Evolutionary conservation across 2,329 filamentous ascomycete genomes (phyloP).

Genomic region (Xylariaceae sp.): DNA sequence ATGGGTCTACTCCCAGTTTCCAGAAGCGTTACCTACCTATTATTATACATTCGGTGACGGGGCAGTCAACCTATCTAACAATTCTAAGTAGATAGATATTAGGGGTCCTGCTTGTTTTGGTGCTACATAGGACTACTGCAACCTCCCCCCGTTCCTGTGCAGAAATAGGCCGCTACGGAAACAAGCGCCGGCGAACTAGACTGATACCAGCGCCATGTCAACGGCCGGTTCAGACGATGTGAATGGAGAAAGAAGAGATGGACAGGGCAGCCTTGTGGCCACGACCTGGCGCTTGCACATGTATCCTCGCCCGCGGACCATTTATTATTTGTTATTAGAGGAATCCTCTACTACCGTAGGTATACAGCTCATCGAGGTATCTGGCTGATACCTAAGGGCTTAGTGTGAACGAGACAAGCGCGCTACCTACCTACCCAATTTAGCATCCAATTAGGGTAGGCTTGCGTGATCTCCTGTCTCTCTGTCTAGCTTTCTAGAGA

Average conservation of each 20-base stretch:
- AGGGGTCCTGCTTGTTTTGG: slow-evolving; percentile 17
- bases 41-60: background rate
- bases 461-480: no score
- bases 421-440: no score
- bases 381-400: no score
- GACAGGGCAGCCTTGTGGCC: slow-evolving; percentile 18
- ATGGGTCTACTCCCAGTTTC: slow-evolving; percentile 1
- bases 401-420: no score
- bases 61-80: background rate
- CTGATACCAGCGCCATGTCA: background rate
- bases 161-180: background rate
- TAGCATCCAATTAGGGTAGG: no score
- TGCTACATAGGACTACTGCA: slow-evolving; percentile 15
- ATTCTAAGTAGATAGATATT: background rate
- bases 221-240: background rate
- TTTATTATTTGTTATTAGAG: no score
- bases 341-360: no score
- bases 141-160: slow-evolving; percentile 2
- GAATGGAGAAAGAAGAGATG: background rate
- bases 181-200: background rate
- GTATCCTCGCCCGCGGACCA: slow-evolving; percentile 10
- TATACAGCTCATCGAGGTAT: no score
- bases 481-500: background rate
- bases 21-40: background rate
- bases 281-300: slow-evolving; percentile 10